Evolutionary conservation across 2,329 filamentous ascomycete species (phyloP).

Genomic region (Neoarthrinium moseri): DNA sequence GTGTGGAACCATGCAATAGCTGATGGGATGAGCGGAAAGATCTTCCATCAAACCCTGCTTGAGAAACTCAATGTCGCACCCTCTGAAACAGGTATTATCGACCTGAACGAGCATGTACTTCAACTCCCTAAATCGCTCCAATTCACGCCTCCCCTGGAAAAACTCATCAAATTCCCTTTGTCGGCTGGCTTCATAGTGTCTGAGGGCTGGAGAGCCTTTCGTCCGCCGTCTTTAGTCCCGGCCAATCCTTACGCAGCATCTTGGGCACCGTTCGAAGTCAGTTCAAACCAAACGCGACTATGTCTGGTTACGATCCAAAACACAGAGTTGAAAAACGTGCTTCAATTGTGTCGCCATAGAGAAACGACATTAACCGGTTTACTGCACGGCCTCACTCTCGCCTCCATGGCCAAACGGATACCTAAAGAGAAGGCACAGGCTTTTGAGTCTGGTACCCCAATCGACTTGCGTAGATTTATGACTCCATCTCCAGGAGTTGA

Average conservation of each 20-base stretch:
- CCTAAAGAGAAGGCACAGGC: constrained; percentile 1
- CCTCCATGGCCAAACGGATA: constrained; percentile 18
- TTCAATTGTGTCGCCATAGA: constrained; percentile 22
- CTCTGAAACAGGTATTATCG: not conserved
- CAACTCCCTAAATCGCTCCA: constrained; percentile 5
- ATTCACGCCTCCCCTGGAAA: constrained; percentile 24
- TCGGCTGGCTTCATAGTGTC: constrained; percentile 16
- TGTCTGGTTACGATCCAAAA: constrained; percentile 17
- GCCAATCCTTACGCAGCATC: constrained; percentile 10
- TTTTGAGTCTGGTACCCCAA: constrained; percentile 13
- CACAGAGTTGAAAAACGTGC: constrained; percentile 14
- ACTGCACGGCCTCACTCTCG: constrained; percentile 21
- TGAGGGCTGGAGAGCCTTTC: constrained; percentile 17
- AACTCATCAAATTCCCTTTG: constrained; percentile 17
- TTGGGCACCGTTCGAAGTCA: constrained; percentile 22
- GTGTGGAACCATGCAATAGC: constrained; percentile 23
- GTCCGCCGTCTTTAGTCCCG: constrained; percentile 12
- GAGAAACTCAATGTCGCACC: constrained; percentile 20
- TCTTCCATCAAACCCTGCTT: constrained; percentile 28
- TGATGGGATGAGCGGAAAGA: constrained; percentile 29
- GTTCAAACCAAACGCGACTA: constrained; percentile 17
- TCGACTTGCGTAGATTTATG: constrained; percentile 22
- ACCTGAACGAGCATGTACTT: constrained; percentile 9
- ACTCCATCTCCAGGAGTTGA: not conserved
- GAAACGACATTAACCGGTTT: constrained; percentile 28